phyloP scores from a whole-genome alignment of 352 stramenopile species.

The Elongisporangium senticosum region DNA sequence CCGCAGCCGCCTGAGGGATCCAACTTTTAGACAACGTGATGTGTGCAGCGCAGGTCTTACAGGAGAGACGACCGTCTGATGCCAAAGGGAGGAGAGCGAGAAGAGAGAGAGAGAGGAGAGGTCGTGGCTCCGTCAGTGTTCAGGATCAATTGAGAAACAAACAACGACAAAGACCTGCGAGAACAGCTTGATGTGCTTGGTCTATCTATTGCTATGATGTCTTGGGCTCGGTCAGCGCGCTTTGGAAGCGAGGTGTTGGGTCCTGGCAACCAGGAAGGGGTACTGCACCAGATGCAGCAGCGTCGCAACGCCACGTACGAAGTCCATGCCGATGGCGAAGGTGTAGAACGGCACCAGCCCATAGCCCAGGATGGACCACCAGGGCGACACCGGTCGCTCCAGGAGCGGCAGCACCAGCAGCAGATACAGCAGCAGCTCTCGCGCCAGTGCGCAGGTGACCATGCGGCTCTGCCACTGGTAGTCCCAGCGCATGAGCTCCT shows the following conservation, averaged over 20 bases:
- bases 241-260: not conserved
- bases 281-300: slow-evolving; percentile 50
- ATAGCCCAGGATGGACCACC: slow-evolving; percentile 30
- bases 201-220: not conserved
- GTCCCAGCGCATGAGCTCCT: slow-evolving; percentile 49
- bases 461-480: slow-evolving; percentile 37
- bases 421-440: slow-evolving; percentile 53
- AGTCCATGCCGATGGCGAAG: slow-evolving; percentile 49
- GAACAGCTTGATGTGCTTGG: not conserved
- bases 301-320: slow-evolving; percentile 42
- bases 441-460: slow-evolving; percentile 44
- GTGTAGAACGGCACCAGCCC: slow-evolving; percentile 55
- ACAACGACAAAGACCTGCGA: not conserved
- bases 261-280: slow-evolving; percentile 13
- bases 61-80: not conserved
- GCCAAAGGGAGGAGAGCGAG: slow-evolving; percentile 5
- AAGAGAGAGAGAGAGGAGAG: slow-evolving; percentile 8
- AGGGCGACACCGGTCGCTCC: slow-evolving; percentile 14
- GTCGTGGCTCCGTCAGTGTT: not conserved
- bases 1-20: slow-evolving; percentile 88
- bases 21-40: slow-evolving; percentile 79
- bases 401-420: slow-evolving; percentile 55
- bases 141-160: not conserved
- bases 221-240: not conserved
- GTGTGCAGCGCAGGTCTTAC: slow-evolving; percentile 5